Conservation (phyloP, 2,329 filamentous ascomycete species). For the Ascosphaera apis region DNA sequence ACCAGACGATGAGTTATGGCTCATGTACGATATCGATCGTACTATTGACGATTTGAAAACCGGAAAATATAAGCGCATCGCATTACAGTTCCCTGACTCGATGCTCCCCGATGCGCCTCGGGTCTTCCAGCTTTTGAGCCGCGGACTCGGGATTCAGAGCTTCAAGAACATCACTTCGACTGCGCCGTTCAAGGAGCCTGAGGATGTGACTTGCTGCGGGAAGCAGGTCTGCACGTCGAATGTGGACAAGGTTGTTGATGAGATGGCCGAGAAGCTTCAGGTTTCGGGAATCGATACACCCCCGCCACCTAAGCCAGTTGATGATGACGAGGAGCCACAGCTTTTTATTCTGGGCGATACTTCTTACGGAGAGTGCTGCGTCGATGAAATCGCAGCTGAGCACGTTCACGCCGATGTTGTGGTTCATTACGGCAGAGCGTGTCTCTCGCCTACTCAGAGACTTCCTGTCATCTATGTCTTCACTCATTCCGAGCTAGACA, state of each 20-base stretch:
- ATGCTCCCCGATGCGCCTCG: slow-evolving; percentile 73
- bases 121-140: slow-evolving; percentile 44
- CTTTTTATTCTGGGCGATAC: slow-evolving; percentile 85
- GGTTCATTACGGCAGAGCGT: slow-evolving; percentile 83
- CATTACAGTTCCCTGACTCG: slow-evolving; percentile 84
- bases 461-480: slow-evolving; percentile 82
- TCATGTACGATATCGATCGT: slow-evolving; percentile 65
- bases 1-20: slow-evolving; percentile 45
- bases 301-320: too few species aligned
- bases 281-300: too few species aligned
- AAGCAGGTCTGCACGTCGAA: slow-evolving; percentile 9
- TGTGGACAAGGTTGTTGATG: slow-evolving; percentile 10
- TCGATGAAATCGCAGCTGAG: slow-evolving; percentile 90
- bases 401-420: slow-evolving; percentile 79
- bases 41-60: slow-evolving; percentile 54
- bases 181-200: slow-evolving; percentile 3
- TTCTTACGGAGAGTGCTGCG: slow-evolving; percentile 89
- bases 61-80: slow-evolving; percentile 52
- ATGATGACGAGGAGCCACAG: slow-evolving; percentile 11
- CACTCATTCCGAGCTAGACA: slow-evolving; percentile 47
- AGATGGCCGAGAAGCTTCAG: slow-evolving; percentile 8
- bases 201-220: slow-evolving; percentile 5
- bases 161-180: slow-evolving; percentile 3
- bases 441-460: slow-evolving; percentile 69
- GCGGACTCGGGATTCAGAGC: slow-evolving; percentile 18